Evolutionary conservation across 2,329 filamentous ascomycete genomes (phyloP).

Genomic region (Ophiosphaerella herpotricha): DNA sequence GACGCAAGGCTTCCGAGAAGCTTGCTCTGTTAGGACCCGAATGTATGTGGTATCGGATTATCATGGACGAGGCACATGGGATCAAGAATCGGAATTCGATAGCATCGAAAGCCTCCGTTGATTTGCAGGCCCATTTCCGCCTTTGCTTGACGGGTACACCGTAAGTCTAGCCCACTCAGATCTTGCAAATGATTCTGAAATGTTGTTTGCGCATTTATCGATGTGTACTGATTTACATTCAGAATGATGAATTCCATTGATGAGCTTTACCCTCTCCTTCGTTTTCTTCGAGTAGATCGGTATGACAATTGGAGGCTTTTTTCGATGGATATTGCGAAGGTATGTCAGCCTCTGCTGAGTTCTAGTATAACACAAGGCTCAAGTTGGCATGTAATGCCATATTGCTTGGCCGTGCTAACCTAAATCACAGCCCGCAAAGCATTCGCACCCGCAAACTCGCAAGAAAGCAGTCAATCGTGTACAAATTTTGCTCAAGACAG

Average conservation of each 20-base stretch:
- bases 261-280: slow-evolving; percentile 77
- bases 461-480: slow-evolving; percentile 68
- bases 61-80: slow-evolving; percentile 79
- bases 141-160: slow-evolving; percentile 82
- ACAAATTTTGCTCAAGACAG: slow-evolving; percentile 75
- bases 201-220: not conserved
- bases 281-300: slow-evolving; percentile 76
- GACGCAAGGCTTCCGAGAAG: slow-evolving; percentile 25
- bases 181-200: not conserved
- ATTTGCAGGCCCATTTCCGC: slow-evolving; percentile 64
- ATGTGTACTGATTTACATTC: not conserved
- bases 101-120: slow-evolving; percentile 63
- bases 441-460: slow-evolving; percentile 34
- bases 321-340: slow-evolving; percentile 58
- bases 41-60: slow-evolving; percentile 64
- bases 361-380: not conserved
- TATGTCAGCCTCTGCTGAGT: not conserved
- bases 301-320: slow-evolving; percentile 71
- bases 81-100: slow-evolving; percentile 76
- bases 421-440: slow-evolving; percentile 47
- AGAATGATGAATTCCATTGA: slow-evolving; percentile 81
- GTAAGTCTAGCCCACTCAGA: not conserved
- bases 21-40: slow-evolving; percentile 61
- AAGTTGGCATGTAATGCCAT: no score
- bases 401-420: slow-evolving; percentile 31